A percentile compares a stretch with the other conserved stretches of the same genome.
Conservation (phyloP, 768 basidiomycete genomes). For the Auricularia sp. region DNA sequence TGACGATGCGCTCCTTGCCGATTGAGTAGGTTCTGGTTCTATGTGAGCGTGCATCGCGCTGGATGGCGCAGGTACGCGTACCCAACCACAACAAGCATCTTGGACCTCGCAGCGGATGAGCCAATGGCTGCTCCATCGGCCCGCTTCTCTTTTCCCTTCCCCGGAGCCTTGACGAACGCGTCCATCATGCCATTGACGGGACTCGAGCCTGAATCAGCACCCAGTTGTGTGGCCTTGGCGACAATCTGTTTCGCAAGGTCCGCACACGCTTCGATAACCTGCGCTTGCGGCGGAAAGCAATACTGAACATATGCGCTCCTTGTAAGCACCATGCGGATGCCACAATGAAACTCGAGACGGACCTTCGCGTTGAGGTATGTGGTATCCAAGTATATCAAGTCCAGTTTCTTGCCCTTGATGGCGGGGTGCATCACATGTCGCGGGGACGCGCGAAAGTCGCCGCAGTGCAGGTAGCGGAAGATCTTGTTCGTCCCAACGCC, state of each 20-base stretch:
- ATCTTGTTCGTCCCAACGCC: constrained; percentile 56
- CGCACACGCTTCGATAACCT: constrained; percentile 88
- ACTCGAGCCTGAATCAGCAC: neutral
- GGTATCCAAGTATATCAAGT: constrained; percentile 89
- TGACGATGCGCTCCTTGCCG: constrained; percentile 95
- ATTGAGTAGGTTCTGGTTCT: constrained; percentile 79
- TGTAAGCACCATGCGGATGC: neutral
- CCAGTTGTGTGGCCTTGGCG: constrained; percentile 23
- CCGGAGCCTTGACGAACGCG: constrained; percentile 28
- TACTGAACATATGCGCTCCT: constrained; percentile 38
- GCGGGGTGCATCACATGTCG: constrained; percentile 77
- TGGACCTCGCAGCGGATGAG: constrained; percentile 14
- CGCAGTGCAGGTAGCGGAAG: constrained; percentile 92
- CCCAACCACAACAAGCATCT: constrained; percentile 63
- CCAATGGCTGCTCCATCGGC: constrained; percentile 2
- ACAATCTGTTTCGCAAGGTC: constrained; percentile 59
- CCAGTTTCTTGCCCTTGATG: constrained; percentile 69
- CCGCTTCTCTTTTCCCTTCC: constrained; percentile 14
- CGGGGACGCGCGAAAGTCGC: constrained; percentile 87
- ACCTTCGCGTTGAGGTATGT: constrained; percentile 88
- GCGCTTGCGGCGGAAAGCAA: constrained; percentile 90
- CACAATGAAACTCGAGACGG: constrained; percentile 13
- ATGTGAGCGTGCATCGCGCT: no score
- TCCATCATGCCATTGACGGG: constrained; percentile 22
- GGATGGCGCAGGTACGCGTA: constrained; percentile 19